phyloP scores from a whole-genome alignment of 1,139 yeast species.

The Ogataea hybrid region DNA sequence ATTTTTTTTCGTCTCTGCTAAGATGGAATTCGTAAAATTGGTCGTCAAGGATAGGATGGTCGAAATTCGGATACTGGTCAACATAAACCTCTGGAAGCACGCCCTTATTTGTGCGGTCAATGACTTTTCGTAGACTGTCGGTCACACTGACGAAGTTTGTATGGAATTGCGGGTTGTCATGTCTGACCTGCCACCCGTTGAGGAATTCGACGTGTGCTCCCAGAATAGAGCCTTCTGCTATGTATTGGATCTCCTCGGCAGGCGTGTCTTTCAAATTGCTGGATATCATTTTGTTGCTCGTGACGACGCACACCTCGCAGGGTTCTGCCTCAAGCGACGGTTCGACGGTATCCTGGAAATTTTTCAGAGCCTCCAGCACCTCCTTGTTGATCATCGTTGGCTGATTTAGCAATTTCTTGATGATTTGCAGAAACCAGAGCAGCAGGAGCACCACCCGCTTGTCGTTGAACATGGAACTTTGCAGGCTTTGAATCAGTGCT shows the following conservation, averaged over 20 bases:
- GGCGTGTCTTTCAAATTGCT: slow-evolving; percentile 11
- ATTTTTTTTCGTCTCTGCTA: slow-evolving; percentile 21
- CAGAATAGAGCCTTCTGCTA: slow-evolving; percentile 22
- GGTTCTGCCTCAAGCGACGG: slow-evolving; percentile 16
- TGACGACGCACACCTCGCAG: slow-evolving; percentile 26
- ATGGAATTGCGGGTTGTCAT: slow-evolving; percentile 27
- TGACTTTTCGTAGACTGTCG: slow-evolving; percentile 21
- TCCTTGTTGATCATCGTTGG: slow-evolving; percentile 17
- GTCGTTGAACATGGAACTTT: slow-evolving; percentile 26
- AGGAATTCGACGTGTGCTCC: slow-evolving; percentile 29
- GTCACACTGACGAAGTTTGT: slow-evolving; percentile 28
- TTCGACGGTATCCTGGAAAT: slow-evolving; percentile 15
- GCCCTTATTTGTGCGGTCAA: slow-evolving; percentile 26
- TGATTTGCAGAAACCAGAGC: slow-evolving; percentile 30
- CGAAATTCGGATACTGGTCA: slow-evolving; percentile 23
- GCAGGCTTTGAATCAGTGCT: slow-evolving; percentile 11
- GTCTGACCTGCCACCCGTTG: slow-evolving; percentile 33
- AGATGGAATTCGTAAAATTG: slow-evolving; percentile 22
- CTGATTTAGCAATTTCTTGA: slow-evolving; percentile 26
- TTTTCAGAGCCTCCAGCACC: slow-evolving; percentile 10
- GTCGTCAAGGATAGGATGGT: slow-evolving; percentile 16
- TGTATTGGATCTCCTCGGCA: slow-evolving; percentile 8
- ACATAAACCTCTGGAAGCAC: slow-evolving; percentile 17
- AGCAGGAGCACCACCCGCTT: slow-evolving; percentile 25
- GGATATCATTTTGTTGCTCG: slow-evolving; percentile 27